Percentiles rank a stretch among this genome's conserved stretches.
phyloP scores from a whole-genome alignment of 1,284 basidiomycete genomes.

The Vanrija sp. region DNA sequence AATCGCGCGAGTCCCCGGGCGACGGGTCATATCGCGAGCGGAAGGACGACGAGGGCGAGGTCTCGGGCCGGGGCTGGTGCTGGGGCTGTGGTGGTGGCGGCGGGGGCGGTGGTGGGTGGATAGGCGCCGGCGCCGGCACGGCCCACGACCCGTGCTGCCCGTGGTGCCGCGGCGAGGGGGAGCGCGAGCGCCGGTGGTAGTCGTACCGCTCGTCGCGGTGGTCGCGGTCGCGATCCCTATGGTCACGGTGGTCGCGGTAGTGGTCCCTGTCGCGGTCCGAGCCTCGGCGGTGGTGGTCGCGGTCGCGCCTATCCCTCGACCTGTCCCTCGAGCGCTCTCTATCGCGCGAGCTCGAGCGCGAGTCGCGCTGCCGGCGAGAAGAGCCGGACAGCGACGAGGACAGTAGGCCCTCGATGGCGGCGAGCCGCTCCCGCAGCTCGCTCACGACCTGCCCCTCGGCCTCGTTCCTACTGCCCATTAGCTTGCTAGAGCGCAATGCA shows the following conservation, averaged over 20 bases:
- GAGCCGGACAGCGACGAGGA: not conserved
- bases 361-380: not conserved
- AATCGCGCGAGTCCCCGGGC: not conserved
- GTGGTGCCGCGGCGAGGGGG: not conserved
- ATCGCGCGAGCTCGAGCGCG: not conserved
- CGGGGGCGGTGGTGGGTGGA: not conserved
- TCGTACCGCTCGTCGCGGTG: not conserved
- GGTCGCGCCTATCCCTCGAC: not conserved
- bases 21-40: not conserved
- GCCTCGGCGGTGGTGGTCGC: not conserved
- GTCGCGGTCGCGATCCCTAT: not conserved
- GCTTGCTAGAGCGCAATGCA: not conserved
- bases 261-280: not conserved
- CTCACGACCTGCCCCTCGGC: constrained; percentile 16
- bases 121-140: not conserved
- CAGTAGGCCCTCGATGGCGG: constrained; percentile 9
- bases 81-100: not conserved
- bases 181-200: not conserved
- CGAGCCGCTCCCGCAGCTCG: constrained; percentile 23
- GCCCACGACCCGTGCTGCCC: not conserved
- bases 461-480: not conserved
- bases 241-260: not conserved
- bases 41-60: no score
- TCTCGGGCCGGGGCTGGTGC: no score
- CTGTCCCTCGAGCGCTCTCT: not conserved